Base-by-base conservation (phyloP, 2,329 filamentous ascomycete genomes). In the Curvularia hawaiiensis region DNA sequence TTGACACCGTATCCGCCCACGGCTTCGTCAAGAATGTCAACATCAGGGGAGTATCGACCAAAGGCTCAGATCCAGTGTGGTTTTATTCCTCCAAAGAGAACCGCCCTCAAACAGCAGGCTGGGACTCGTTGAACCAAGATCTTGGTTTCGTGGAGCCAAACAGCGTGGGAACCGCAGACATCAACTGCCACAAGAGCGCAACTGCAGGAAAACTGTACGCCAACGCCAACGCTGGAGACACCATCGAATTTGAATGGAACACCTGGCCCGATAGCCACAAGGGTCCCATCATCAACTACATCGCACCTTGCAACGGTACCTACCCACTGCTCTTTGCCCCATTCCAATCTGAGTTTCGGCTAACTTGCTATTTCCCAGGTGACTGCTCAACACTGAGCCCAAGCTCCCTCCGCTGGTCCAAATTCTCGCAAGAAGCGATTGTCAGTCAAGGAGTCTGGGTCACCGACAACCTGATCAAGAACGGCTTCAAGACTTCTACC, bases 401-500 rank as follows among this genome's bases (percentile, higher is more conserved):
- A 9, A 41, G 52, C 18, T 54, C 63, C 11, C 66, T 77, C 20
- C 62, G 61, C 35, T 78, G 71, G 69, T 69, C 71, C 63, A 77
- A 78, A 62, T 71, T 76, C 55, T 68, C 68, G 2, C 66, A 71
- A 51, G 58, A 57, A 5, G 70, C 66, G 11, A 60, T 73, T n/a
- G 54, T 68, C 49, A 66, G 60, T n/a, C 67, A 66, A 10, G 60
- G 59, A 33, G 70, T 60, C 26, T 78, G 75, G 76, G 71, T 64
- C 4, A 73, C 74, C 14, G 75, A 78, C 52, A 52, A 61, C 4
- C 58, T 78, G 5, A 73, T 77, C 53, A 62, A 66, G 38, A 79
- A 83, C 74, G 80, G 84, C 52, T 79, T 79, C 35, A 82, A 82
- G 20, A 72, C 61, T 68, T 79, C 61, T 5, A 71, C 80, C 11